Evolutionary conservation across 345 rosid species (phyloP), one percentile per base, ranked within the genome.

Genomic region (Syzygium aqueum): DNA sequence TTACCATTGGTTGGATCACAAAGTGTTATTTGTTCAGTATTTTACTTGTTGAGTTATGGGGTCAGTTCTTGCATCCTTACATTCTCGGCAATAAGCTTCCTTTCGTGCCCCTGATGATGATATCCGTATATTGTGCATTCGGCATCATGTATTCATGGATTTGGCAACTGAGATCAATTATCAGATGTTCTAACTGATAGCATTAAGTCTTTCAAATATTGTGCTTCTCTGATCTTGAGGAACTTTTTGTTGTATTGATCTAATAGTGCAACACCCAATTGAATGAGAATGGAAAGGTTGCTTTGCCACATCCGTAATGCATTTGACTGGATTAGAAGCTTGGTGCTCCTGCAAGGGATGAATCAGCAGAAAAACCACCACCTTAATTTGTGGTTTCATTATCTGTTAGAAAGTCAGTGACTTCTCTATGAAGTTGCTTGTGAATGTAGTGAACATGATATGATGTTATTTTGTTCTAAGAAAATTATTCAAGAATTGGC

Each of bases 61-160:
- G 95, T 84, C 98, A 96, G 86, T 85, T 95, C 88, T 88, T 97
- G 88, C 97, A 93, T 86, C 96, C 98, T 30, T 87, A 89, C 86
- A 87, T 96, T 50, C 90, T 97, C 56, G 95, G 98, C 88, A 95
- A 94, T 13, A 90, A 90, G 90, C 93, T 91, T 89, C 97, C 98
- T 25, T 97, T 95, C 86, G 5, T 95, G 53, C 99, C 99, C 53
- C 92, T 97, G 28, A 86, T 97, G 96, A 91, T 95, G 90, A 91
- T 94, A 65, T 97, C 99, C 23, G 89, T 91, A 51, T 96, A 92
- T 84, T 97, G 98, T 92, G 94, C 94, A 30, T 3, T 97, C 27
- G 96, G 93, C 85, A 89, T 94, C 22, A 87, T 89, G 88, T 95
- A 95, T 91, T 96, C 98, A 28, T 97, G 98, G 99, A 85, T 94